phyloP scores from a whole-genome alignment of 2,329 filamentous ascomycete genomes.

The Simplicillium aogashimaense region DNA sequence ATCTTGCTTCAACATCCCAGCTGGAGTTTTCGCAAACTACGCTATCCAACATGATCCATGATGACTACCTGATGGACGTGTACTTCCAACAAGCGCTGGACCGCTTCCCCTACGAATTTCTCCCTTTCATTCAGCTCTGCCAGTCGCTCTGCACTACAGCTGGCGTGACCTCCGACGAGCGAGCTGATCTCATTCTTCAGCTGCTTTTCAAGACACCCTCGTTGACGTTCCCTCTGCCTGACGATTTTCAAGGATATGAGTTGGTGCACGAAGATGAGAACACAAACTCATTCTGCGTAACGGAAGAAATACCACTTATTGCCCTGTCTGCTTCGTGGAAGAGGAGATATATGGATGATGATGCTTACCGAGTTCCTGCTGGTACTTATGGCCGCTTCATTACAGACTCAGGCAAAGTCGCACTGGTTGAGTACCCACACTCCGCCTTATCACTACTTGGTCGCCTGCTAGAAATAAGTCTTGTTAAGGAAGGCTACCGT shows the following conservation, averaged over 20 bases:
- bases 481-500: slow-evolving; percentile 44
- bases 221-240: slow-evolving; percentile 69
- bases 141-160: slow-evolving; percentile 44
- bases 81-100: slow-evolving; percentile 60
- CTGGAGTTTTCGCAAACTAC: slow-evolving; percentile 22
- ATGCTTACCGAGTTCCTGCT: slow-evolving; percentile 51
- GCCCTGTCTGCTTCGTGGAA: slow-evolving; percentile 33
- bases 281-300: slow-evolving; percentile 64
- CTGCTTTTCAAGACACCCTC: slow-evolving; percentile 59
- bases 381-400: slow-evolving; percentile 65
- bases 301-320: slow-evolving; percentile 55
- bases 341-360: slow-evolving; percentile 31
- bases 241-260: slow-evolving; percentile 62
- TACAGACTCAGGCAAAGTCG: slow-evolving; percentile 65
- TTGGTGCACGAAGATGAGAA: slow-evolving; percentile 81
- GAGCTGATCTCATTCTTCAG: slow-evolving; percentile 44
- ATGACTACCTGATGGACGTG: slow-evolving; percentile 39
- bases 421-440: slow-evolving; percentile 69
- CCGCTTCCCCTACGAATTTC: slow-evolving; percentile 78
- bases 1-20: slow-evolving; percentile 27
- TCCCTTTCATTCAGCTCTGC: slow-evolving; percentile 66
- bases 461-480: slow-evolving; percentile 60
- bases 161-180: slow-evolving; percentile 19
- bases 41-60: slow-evolving; percentile 21
- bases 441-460: slow-evolving; percentile 74